Evolutionary conservation across 139 green algal genomes (phyloP), one percentile per base, ranked within the genome.

Genomic region (Chlamydomonas schloesseri): DNA sequence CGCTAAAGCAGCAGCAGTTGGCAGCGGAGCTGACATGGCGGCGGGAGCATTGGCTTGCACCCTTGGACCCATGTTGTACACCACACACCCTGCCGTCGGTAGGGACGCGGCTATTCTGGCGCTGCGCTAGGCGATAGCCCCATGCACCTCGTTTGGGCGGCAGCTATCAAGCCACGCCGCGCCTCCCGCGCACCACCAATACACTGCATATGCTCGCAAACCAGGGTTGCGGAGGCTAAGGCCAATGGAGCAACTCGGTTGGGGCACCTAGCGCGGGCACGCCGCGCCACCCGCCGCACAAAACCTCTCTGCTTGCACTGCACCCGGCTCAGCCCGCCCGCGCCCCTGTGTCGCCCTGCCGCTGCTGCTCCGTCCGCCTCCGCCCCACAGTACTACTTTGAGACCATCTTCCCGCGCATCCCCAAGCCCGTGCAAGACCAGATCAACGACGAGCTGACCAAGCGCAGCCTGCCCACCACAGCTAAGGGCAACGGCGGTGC

Each of bases 391-490:
- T 98, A 98, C 88, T 99, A 99, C 89, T 99, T 98, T 90, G 97
- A 99, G 91, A 98, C 97, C 36, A 97, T 99, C 82, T 98, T 99
- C 83, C 97, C 96, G 21, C 93, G 97, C 62, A 97, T 99, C 34
- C 97, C 97, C 50, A 98, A 98, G 92, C 92, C 93, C 60, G 94
- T 98, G 13, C 80, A 91, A 31, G 96, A 98, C 78, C 85, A 94
- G 42, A 96, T 98, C 42, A 81, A 90, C 6, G 89, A 81, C 17
- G 91, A 94, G 46, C 92, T 99, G 15, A 89, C 90, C 31, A 62
- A 81, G 3, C 83, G 92, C 73, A 92, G 92, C 21, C 90, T 99
- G 89, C 94, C 96, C 10, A 94, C 90, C 23, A 90, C 91, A 26
- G 89, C 94, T 46, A 84, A 96, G 55, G 96, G 97, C 84, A 98